Base-by-base conservation (phyloP, 495 filamentous ascomycete genomes). In the Trichoderma virens region DNA sequence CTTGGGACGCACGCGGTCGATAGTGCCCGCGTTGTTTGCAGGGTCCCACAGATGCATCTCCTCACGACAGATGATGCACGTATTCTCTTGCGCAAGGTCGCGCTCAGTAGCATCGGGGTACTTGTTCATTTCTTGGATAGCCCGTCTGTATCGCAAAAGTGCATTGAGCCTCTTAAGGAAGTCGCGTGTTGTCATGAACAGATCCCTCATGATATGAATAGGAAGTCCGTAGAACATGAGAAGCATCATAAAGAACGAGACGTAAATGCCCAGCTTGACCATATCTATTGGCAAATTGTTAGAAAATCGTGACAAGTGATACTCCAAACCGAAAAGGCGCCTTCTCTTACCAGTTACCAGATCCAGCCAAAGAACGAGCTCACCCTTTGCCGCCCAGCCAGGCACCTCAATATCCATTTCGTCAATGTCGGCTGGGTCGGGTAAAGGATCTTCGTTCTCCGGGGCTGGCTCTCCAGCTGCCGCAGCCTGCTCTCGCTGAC, bases 41-140 rank as follows among this genome's bases (percentile, higher is more conserved):
- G 82, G 76, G 65, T 82, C 76, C 85, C 88, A 92, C 2, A 88
- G 85, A 38, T 83, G 83, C 95, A 98, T 98, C 61, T 96, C 91
- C 73, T 98, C 95, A 65, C 94, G 86, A 76, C 94, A 98, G 64
- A 98, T 96, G 71, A 98, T 98, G 71, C 94, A 98, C 14, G 93
- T 93, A 68, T 96, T 89, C 69, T 97, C 93, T 59, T 90, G 81
- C 23, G 77, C 78, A 23, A 98, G 81, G 65, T 98, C 94, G 65
- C 96, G 92, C 7, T 84, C 79, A 6, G 90, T 96, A 16, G 94
- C 94, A 74, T 98, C 95, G 28, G 91, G 89, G 71, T 97, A 98
- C 68, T 89, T 83, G 56, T 86, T 84, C 93, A 98, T 98, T 70
- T 97, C 89, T 60, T 86, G 82, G 0, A 94, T 89, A 11, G 95